Conservation (phyloP, 2,329 filamentous ascomycete species). For the Talaromyces piceae region DNA sequence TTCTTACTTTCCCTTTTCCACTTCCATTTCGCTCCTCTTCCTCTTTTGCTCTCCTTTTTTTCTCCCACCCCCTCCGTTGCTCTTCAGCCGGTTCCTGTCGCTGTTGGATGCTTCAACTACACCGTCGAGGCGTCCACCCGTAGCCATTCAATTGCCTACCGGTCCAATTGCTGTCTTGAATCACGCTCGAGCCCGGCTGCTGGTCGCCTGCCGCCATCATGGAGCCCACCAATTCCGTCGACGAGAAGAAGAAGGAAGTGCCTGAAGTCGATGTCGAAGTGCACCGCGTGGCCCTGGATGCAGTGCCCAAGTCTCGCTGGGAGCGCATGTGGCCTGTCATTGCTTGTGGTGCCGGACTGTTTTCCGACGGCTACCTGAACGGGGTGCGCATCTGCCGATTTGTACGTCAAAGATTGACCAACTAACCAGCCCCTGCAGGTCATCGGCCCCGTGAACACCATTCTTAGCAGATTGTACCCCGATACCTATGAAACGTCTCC, state of each 20-base stretch:
- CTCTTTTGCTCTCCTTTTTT: too few relatives aligned
- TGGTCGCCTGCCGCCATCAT: not conserved
- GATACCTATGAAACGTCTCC: slow-evolving; percentile 59
- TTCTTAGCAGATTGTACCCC: slow-evolving; percentile 62
- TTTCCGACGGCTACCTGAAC: slow-evolving; percentile 88
- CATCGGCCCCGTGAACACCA: slow-evolving; percentile 79
- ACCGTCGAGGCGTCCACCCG: not conserved
- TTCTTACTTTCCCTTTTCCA: not conserved
- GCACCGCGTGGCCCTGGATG: slow-evolving; percentile 18
- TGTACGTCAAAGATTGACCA: not conserved
- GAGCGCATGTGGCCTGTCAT: slow-evolving; percentile 64
- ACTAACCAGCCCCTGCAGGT: slow-evolving; percentile 42
- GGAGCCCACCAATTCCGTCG: not conserved
- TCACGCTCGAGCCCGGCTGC: not conserved
- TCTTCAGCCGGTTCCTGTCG: too few relatives aligned
- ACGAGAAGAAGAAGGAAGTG: slow-evolving; percentile 6
- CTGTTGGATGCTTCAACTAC: not conserved
- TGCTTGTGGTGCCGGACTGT: slow-evolving; percentile 81
- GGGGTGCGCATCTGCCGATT: slow-evolving; percentile 47
- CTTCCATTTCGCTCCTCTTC: too few relatives aligned
- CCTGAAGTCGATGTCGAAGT: slow-evolving; percentile 16
- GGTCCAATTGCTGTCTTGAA: not conserved
- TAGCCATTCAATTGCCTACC: not conserved
- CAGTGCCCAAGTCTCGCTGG: slow-evolving; percentile 36
- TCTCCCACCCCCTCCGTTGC: too few relatives aligned